Conservation (phyloP, 768 basidiomycete genomes). For the Suillus plorans region DNA sequence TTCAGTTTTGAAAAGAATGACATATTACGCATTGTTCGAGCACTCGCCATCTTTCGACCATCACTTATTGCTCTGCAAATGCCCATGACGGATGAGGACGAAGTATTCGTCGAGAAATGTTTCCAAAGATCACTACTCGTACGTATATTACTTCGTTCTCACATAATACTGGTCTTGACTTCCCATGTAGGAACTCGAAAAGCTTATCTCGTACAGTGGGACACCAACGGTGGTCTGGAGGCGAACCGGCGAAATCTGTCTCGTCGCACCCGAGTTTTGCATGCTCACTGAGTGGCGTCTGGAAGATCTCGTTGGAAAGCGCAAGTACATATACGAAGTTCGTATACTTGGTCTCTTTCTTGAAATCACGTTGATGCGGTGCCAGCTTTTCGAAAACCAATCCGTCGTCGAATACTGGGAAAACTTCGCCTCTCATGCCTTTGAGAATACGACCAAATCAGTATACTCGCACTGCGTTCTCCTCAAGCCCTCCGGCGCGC, state of each 20-base stretch:
- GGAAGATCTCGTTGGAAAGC: conserved; percentile 68
- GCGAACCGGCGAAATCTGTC: conserved; percentile 95
- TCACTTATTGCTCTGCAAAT: conserved; percentile 97
- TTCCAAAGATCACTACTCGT: conserved; percentile 93
- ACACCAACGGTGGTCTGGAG: conserved; percentile 99
- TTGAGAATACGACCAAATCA: conserved; percentile 95
- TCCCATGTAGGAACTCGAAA: conserved; percentile 79
- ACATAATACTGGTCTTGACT: conserved; percentile 3
- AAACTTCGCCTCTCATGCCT: conserved; percentile 94
- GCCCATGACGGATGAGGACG: conserved; percentile 95
- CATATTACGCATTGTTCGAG: conserved; percentile 90
- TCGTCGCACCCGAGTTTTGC: conserved; percentile 95
- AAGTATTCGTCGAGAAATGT: conserved; percentile 93
- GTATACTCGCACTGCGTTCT: conserved; percentile 92
- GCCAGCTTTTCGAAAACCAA: conserved; percentile 89
- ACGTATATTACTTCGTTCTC: conserved; percentile 23
- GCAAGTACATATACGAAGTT: conserved; percentile 47
- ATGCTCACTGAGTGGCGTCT: conserved; percentile 90
- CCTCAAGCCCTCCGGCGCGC: conserved; percentile 79
- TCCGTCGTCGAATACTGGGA: conserved; percentile 97
- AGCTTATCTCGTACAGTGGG: conserved; percentile 94
- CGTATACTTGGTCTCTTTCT: conserved; percentile 32
- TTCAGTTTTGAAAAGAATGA: conserved; percentile 94
- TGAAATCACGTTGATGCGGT: background rate
- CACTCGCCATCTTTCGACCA: conserved; percentile 93